These are phyloP conservation scores for Chlorella vulgaris DNA, from an alignment of 139 green algal species.

Conservation along the genomic window DNA sequence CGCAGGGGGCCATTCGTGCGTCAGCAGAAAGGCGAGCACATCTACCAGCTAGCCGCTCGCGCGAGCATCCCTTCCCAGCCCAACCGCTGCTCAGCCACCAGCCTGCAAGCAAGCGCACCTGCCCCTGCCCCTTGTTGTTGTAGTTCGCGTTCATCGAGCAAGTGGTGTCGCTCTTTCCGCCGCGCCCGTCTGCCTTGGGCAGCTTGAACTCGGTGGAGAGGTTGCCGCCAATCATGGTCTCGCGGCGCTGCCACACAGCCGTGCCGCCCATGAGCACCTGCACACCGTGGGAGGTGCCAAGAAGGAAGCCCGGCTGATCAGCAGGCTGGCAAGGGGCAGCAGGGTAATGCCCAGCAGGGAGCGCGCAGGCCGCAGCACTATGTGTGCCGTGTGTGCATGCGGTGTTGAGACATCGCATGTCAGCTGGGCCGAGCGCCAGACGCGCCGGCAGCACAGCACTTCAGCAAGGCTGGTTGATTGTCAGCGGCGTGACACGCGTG, in stretches of 20 bases:
- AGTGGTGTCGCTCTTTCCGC: constrained; percentile 40
- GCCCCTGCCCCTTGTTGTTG: constrained; percentile 48
- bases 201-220: constrained; percentile 53
- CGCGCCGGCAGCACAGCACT: too few relatives aligned
- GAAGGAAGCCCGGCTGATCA: neutral
- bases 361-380: too few relatives aligned
- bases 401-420: too few relatives aligned
- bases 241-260: constrained; percentile 68
- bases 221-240: constrained; percentile 71
- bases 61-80: too few relatives aligned
- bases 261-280: constrained; percentile 58
- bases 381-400: too few relatives aligned
- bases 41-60: neutral
- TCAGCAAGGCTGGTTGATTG: too few relatives aligned
- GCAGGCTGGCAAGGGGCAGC: neutral
- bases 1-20: neutral
- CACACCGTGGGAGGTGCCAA: neutral
- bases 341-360: too few relatives aligned
- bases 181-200: constrained; percentile 29
- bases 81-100: too few relatives aligned
- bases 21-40: neutral
- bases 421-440: too few relatives aligned
- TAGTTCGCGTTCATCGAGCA: constrained; percentile 36
- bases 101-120: constrained; percentile 2
- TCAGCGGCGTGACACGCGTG: too few relatives aligned